These are phyloP conservation scores for Cladophialophora yegresii DNA, from an alignment of 2,329 filamentous ascomycete genomes.

Conservation along the genomic window DNA sequence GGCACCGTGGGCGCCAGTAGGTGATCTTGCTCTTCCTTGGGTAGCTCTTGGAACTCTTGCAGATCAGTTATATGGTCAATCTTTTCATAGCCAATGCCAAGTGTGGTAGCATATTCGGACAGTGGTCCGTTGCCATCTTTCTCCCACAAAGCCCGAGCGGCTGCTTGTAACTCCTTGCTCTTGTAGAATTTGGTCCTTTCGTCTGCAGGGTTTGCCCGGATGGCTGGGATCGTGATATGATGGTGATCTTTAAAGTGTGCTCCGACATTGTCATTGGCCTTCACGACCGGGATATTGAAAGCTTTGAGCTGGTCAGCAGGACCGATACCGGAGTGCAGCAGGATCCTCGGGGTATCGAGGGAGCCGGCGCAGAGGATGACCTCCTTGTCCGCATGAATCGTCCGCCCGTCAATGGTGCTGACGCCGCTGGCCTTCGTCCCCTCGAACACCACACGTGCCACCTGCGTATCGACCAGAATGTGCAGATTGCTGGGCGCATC, in stretches of 20 bases:
- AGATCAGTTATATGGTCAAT: conserved; percentile 45
- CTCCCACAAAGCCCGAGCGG: conserved; percentile 54
- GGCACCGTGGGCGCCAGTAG: conserved; percentile 57
- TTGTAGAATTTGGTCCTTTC: conserved; percentile 52
- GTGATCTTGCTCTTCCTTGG: conserved; percentile 47
- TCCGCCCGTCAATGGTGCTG: conserved; percentile 44
- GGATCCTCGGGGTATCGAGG: conserved; percentile 46
- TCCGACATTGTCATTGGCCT: conserved; percentile 48
- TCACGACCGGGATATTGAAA: conserved; percentile 47
- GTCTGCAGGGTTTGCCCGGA: conserved; percentile 47
- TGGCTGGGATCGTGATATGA: conserved; percentile 41
- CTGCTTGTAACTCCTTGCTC: conserved; percentile 46
- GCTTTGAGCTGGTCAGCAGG: conserved; percentile 46
- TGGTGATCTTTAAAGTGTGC: conserved; percentile 51
- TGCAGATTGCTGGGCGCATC: conserved; percentile 54
- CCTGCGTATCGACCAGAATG: conserved; percentile 53
- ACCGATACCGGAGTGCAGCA: conserved; percentile 55
- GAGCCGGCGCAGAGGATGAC: conserved; percentile 47
- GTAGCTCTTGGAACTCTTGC: conserved; percentile 56
- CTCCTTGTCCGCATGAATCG: conserved; percentile 45
- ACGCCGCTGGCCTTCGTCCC: conserved; percentile 52
- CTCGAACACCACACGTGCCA: conserved; percentile 53
- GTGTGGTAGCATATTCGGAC: conserved; percentile 39
- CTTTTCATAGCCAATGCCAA: conserved; percentile 47
- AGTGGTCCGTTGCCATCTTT: conserved; percentile 46